Conservation (phyloP, 164 flowering plant species). For the Echeveria elegans region DNA sequence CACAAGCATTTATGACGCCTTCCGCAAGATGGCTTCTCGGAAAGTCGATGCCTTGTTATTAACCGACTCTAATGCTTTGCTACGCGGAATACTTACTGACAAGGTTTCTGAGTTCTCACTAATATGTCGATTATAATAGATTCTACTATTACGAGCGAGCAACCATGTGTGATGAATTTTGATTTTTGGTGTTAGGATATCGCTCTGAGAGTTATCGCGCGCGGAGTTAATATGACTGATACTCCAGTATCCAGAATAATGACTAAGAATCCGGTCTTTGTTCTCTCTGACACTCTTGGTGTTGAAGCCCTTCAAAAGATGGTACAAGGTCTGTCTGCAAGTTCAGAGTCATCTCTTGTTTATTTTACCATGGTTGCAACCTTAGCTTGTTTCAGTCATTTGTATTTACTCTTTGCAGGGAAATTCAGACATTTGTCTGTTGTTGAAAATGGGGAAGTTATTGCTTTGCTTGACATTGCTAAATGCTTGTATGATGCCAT, state of each 20-base stretch:
- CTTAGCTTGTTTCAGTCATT: background rate
- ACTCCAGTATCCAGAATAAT: constrained; percentile 96
- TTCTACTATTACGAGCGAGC: too few relatives aligned
- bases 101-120: too few relatives aligned
- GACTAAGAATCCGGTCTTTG: constrained; percentile 95
- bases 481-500: constrained; percentile 97
- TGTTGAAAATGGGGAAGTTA: constrained; percentile 92
- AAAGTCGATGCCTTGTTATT: constrained; percentile 88
- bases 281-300: constrained; percentile 91
- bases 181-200: constrained; percentile 63
- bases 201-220: constrained; percentile 79
- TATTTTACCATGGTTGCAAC: background rate
- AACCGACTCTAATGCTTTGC: constrained; percentile 90
- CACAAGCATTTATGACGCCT: constrained; percentile 73
- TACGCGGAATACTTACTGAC: constrained; percentile 94
- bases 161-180: background rate
- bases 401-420: constrained; percentile 35
- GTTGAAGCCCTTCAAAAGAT: constrained; percentile 98
- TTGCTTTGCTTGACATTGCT: constrained; percentile 94
- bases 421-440: constrained; percentile 98
- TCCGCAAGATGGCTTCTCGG: constrained; percentile 92
- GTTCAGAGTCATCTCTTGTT: background rate
- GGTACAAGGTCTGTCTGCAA: constrained; percentile 63
- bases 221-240: constrained; percentile 64
- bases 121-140: too few relatives aligned